Base-by-base conservation (phyloP, 2,329 filamentous ascomycete genomes). In the Pseudogymnoascus sp. region DNA sequence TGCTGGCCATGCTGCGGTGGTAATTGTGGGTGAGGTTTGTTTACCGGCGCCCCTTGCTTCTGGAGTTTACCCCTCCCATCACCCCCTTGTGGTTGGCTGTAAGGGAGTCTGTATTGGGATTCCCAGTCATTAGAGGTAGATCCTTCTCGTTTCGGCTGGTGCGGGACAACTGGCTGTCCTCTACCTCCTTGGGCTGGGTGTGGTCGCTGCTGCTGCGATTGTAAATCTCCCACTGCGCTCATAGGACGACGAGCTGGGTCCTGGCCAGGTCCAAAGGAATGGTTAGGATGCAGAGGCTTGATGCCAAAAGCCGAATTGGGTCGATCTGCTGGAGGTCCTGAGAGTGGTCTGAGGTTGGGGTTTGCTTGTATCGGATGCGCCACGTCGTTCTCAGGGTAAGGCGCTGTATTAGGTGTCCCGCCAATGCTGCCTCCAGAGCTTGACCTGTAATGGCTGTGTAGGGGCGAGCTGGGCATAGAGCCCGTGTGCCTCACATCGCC, bases 301-400 rank as follows among this genome's bases (percentile, higher is more conserved):
- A 83, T 75, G 54, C 79, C 79, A 73, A 83, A 83, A 4, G 81
- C 80, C 14, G 78, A 78, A 12, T 76, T 45, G 23, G 72, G 70
- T 54, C 72, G 67, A 63, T 74, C 73, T 69, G 71, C 69, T 79
- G 67, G 71, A 78, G 70, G 75, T 81, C 67, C 80, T 29, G 78
- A 78, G 8, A 80, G 78, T 26, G 81, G 76, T 5, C 82, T 81
- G 4, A 82, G 72, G 40, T 80, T 78, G 2, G 80, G 73, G 80
- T 73, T n/a, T 78, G 80, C 73, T 77, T 51, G 80, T 72, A n/a
- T 78, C 80, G 57, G 81, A 78, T 18, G 85, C 82, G 62, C 79
- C n/a, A 60, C 36, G 16, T 60, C 57, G 7, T 60, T 78, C 60
- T 86, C 81, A 0, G 89, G 89, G 69, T 92, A 92, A 1, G 89